Evolutionary conservation across 2,329 filamentous ascomycete genomes (phyloP), one percentile per base, ranked within the genome.

Genomic region (Rhynchosporium graminicola): DNA sequence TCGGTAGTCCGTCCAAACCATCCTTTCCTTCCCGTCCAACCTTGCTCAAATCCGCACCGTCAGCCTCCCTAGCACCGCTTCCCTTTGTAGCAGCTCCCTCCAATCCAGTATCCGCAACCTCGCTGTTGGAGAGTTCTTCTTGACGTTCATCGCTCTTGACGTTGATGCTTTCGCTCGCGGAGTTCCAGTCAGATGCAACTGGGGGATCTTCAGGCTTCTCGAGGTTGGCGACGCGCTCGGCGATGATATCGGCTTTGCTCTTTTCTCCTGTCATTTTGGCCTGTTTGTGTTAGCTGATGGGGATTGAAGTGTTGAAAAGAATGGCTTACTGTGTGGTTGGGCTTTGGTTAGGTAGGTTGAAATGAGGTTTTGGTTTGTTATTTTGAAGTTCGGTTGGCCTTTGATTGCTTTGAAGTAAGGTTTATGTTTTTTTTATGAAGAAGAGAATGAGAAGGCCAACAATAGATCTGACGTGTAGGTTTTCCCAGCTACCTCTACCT

Each of bases 181-280:
- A 91, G 74, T 93, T 87, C 82, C 87, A 92, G 80, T 95, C 90
- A 4, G 89, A 89, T n/a, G 85, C 78, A n/a, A 77, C 79, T 1
- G 90, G 89, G 28, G 91, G 91, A 68, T 93, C 82, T 2, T 94
- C 90, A 20, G 91, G 91, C 57, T 93, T 84, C 57, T 90, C 89
- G 38, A 96, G 86, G 77, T 92, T 91, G 75, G 86, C 78, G 77
- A 88, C 82, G 72, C 82, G 82, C 75, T 89, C 77, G 58, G 87
- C 83, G 73, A 93, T 88, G 76, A 88, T 79, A 60, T 88, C 79
- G 67, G 79, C 74, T 76, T 90, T 91, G 77, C 76, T 74, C 65
- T 72, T 60, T 61, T 71, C 64, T 60, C 75, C 70, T 77, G 71
- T 55, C 70, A 71, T 72, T 29, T 63, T 69, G 64, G 45, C 54